phyloP scores from a whole-genome alignment of 78 protist genomes.

The Speleostelium caveatum region DNA sequence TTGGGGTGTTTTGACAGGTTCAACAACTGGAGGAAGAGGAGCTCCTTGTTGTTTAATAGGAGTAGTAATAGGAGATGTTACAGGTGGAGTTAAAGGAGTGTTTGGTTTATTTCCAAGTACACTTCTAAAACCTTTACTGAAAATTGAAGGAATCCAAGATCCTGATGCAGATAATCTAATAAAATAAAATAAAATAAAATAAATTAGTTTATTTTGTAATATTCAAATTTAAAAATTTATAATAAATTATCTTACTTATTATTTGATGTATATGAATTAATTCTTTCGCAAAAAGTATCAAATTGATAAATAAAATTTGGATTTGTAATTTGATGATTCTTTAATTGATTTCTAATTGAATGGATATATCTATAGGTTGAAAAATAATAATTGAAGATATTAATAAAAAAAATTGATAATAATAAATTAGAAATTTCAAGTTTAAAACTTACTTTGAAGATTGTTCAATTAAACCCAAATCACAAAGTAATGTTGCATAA shows the following conservation, averaged over 20 bases:
- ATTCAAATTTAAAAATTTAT: no score
- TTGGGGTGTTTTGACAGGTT: not conserved
- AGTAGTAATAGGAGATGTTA: not conserved
- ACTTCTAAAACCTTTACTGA: slow-evolving; percentile 55
- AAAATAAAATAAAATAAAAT: slow-evolving; percentile 6
- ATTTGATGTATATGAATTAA: slow-evolving; percentile 17
- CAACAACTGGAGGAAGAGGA: not conserved
- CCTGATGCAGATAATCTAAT: slow-evolving; percentile 32
- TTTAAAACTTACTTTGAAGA: slow-evolving; percentile 51
- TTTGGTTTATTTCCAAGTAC: not conserved
- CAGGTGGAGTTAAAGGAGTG: slow-evolving; percentile 23
- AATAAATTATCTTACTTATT: slow-evolving; percentile 47
- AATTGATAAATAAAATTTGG: slow-evolving; percentile 68
- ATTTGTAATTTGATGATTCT: slow-evolving; percentile 47
- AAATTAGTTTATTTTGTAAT: not conserved
- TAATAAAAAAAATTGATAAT: not conserved
- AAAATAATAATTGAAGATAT: not conserved
- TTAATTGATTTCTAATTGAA: slow-evolving; percentile 31
- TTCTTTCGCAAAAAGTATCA: slow-evolving; percentile 65
- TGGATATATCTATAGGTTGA: slow-evolving; percentile 28
- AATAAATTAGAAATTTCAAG: not conserved
- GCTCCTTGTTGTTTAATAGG: not conserved
- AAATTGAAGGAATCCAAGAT: slow-evolving; percentile 64
- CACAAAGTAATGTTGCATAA: slow-evolving; percentile 67
- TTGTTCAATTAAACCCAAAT: slow-evolving; percentile 66